Conservation (phyloP, 306 rosid genomes). For the Comarum palustre region DNA sequence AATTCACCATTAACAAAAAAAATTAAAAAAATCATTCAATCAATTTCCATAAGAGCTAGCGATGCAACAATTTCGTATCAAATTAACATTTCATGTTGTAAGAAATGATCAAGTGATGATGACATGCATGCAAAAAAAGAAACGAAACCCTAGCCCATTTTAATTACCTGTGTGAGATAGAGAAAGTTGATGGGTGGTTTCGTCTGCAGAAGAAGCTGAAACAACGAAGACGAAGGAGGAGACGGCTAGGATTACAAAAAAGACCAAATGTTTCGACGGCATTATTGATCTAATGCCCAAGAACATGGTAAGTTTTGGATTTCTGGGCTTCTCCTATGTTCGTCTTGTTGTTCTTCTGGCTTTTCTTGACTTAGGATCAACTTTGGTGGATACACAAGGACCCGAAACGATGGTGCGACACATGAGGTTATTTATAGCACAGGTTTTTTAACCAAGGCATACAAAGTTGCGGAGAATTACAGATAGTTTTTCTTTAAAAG, state of each 20-base stretch:
- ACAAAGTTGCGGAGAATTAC: background rate
- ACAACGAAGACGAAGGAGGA: background rate
- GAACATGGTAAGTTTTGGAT: background rate
- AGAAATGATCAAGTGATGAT: background rate
- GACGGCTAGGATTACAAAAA: background rate
- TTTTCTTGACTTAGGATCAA: slow-evolving; percentile 6
- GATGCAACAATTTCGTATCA: background rate
- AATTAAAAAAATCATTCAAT: background rate
- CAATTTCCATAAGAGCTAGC: background rate
- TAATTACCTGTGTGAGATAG: background rate
- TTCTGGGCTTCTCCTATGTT: background rate
- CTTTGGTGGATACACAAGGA: slow-evolving; percentile 10
- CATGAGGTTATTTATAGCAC: background rate
- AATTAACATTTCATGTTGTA: no score
- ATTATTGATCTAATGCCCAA: background rate
- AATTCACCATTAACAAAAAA: slow-evolving; percentile 9
- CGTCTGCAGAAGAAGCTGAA: background rate
- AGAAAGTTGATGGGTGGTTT: background rate
- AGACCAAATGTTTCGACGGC: background rate
- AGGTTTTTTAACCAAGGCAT: background rate
- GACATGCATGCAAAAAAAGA: background rate
- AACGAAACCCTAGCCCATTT: background rate
- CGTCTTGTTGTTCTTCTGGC: slow-evolving; percentile 12
- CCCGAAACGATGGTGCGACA: background rate
- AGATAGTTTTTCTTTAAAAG: background rate